phyloP scores from a whole-genome alignment of 768 basidiomycete species.

The Podaxis carcinomalis region DNA sequence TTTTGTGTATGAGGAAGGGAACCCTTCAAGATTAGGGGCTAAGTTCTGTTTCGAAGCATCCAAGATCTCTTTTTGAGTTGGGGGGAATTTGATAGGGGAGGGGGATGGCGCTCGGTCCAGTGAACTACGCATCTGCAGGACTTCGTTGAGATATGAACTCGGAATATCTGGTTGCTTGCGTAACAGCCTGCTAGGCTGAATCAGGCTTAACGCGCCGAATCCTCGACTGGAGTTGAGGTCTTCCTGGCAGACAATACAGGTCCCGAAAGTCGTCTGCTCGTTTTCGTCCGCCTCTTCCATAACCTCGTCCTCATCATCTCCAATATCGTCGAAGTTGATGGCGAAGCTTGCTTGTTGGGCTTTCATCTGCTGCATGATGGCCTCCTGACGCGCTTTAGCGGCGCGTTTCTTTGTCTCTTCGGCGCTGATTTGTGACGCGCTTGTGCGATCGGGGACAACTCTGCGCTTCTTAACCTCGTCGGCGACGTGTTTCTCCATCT shows the following conservation, averaged over 20 bases:
- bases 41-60: conserved; percentile 38
- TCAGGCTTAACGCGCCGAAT: conserved; percentile 82
- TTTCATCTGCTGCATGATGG: conserved; percentile 95
- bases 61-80: conserved; percentile 42
- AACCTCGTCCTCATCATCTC: conserved; percentile 69
- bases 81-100: conserved; percentile 40
- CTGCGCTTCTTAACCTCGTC: conserved; percentile 52
- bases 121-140: conserved; percentile 55
- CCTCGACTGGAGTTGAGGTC: conserved; percentile 67
- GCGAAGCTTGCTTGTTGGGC: conserved; percentile 87
- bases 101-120: conserved; percentile 51
- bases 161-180: conserved; percentile 72
- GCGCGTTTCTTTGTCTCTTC: conserved; percentile 75
- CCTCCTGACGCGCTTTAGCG: conserved; percentile 86
- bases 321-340: conserved; percentile 67
- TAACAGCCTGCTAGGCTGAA: conserved; percentile 86
- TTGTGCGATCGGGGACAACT: conserved; percentile 30
- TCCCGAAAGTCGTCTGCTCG: conserved; percentile 57
- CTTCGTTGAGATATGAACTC: conserved; percentile 65
- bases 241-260: conserved; percentile 99
- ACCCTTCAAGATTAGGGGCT: conserved; percentile 64
- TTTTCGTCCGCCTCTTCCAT: conserved; percentile 43
- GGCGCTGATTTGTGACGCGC: conserved; percentile 37
- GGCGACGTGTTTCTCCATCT: conserved; percentile 52
- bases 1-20: conserved; percentile 64